A percentile compares a stretch with the other conserved stretches of the same genome.
Conservation (phyloP, 225 moss, liverwort and hornwort genomes). For the Neckera pumila region DNA sequence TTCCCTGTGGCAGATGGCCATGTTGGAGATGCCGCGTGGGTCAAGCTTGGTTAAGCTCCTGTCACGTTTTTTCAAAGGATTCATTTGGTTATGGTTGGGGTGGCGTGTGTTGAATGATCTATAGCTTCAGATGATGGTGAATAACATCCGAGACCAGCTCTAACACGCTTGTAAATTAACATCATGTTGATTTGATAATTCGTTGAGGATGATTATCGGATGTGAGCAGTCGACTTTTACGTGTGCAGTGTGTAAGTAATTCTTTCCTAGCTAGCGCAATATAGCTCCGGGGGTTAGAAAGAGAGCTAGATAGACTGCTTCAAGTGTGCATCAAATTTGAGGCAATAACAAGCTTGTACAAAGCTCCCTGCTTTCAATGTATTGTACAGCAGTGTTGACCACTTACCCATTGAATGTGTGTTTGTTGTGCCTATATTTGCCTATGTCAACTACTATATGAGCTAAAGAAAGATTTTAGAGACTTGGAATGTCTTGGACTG, state of each 20-base stretch:
- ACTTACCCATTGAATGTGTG: too few relatives aligned
- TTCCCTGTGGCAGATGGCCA: slow-evolving; percentile 29
- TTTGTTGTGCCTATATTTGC: background rate
- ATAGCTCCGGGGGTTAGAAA: too few relatives aligned
- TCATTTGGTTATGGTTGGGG: background rate
- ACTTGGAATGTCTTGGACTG: background rate
- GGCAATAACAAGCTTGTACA: background rate
- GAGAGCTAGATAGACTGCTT: background rate
- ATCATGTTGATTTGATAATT: background rate
- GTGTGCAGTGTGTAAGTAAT: background rate
- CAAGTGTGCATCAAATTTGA: background rate
- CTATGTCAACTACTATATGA: background rate
- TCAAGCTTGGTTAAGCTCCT: slow-evolving; percentile 3
- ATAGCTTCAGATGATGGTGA: background rate
- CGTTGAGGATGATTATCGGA: background rate
- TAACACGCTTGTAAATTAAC: background rate
- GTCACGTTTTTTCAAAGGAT: background rate
- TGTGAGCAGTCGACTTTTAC: background rate
- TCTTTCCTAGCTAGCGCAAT: background rate
- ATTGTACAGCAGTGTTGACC: background rate
- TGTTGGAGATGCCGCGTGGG: slow-evolving; percentile 24
- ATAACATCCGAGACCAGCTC: background rate
- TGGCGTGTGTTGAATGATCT: background rate
- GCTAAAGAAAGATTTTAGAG: background rate
- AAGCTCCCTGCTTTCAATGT: background rate